These are phyloP conservation scores for Piloderma croceum DNA, from an alignment of 768 basidiomycete genomes.

Conservation along the genomic window DNA sequence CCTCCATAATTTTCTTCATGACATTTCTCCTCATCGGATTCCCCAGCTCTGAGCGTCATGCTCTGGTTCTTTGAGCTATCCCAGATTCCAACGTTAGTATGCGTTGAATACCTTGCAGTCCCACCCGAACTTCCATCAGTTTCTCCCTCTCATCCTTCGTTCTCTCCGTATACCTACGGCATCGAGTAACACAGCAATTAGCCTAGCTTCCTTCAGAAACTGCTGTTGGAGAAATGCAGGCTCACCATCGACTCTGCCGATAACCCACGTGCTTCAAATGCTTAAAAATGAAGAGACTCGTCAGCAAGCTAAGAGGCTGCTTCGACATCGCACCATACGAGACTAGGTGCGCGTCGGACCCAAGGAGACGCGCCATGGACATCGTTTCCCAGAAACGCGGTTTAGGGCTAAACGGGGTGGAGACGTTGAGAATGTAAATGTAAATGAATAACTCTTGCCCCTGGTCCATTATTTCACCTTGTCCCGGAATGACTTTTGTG, in stretches of 20 bases:
- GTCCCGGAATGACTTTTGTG: slow-evolving; percentile 47
- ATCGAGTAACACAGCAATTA: too few relatives aligned
- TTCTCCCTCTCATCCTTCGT: slow-evolving; percentile 42
- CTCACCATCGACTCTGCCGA: slow-evolving; percentile 77
- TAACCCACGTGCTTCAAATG: slow-evolving; percentile 72
- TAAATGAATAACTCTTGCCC: slow-evolving; percentile 30
- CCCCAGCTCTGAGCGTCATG: slow-evolving; percentile 43
- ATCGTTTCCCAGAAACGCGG: slow-evolving; percentile 68
- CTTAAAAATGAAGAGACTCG: slow-evolving; percentile 80
- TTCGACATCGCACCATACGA: slow-evolving; percentile 93
- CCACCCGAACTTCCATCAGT: slow-evolving; percentile 48
- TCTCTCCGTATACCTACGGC: slow-evolving; percentile 48
- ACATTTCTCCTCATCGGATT: slow-evolving; percentile 33
- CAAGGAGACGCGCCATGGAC: slow-evolving; percentile 62
- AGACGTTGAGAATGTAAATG: not conserved
- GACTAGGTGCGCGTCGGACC: slow-evolving; percentile 64
- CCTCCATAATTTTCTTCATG: slow-evolving; percentile 29
- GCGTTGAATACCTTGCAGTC: not conserved
- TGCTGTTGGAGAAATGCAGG: too few relatives aligned
- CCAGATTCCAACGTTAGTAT: too few relatives aligned
- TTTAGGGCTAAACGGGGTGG: slow-evolving; percentile 43
- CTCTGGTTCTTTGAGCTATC: slow-evolving; percentile 66
- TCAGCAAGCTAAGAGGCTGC: slow-evolving; percentile 68
- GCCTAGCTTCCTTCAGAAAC: too few relatives aligned
- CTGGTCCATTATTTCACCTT: slow-evolving; percentile 60